Conservation (phyloP, 2,329 filamentous ascomycete genomes). For the Nannizzia gypsea region DNA sequence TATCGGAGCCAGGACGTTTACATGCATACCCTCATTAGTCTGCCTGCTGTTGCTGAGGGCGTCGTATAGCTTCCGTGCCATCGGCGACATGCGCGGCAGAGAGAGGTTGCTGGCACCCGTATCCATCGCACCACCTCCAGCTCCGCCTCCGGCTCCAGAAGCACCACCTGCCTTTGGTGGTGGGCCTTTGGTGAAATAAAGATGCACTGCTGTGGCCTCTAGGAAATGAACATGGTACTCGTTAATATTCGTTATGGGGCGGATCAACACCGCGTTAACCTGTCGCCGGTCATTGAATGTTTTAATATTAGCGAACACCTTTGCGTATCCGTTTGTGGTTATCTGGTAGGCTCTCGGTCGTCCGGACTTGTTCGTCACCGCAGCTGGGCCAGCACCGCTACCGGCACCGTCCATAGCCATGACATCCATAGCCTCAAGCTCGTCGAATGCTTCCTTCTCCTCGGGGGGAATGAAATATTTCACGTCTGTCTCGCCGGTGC, state of each 20-base stretch:
- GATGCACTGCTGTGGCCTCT: constrained; percentile 77
- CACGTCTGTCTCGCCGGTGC: constrained; percentile 79
- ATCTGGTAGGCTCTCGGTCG: constrained; percentile 42
- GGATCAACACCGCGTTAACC: constrained; percentile 68
- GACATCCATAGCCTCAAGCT: constrained; percentile 39
- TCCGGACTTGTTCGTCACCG: neutral
- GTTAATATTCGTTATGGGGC: constrained; percentile 72
- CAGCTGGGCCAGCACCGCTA: constrained; percentile 22
- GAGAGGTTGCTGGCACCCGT: constrained; percentile 18
- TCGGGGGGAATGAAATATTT: constrained; percentile 39
- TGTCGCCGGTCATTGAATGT: constrained; percentile 72
- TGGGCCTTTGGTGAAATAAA: constrained; percentile 66
- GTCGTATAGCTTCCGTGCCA: constrained; percentile 59
- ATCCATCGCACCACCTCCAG: constrained; percentile 23
- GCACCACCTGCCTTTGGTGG: constrained; percentile 32
- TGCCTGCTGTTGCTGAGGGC: constrained; percentile 56
- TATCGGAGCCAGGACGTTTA: constrained; percentile 60
- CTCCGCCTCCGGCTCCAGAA: constrained; percentile 32
- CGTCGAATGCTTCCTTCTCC: constrained; percentile 37
- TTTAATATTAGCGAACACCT: constrained; percentile 76
- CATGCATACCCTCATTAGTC: constrained; percentile 71
- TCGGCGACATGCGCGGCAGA: constrained; percentile 40
- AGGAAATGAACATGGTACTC: constrained; percentile 88
- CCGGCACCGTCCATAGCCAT: constrained; percentile 20
- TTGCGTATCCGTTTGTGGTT: constrained; percentile 65